Evolutionary conservation across 129 eudicot genomes (phyloP), one percentile per base, ranked within the genome.

Genomic region (Ambrosia trifida): DNA sequence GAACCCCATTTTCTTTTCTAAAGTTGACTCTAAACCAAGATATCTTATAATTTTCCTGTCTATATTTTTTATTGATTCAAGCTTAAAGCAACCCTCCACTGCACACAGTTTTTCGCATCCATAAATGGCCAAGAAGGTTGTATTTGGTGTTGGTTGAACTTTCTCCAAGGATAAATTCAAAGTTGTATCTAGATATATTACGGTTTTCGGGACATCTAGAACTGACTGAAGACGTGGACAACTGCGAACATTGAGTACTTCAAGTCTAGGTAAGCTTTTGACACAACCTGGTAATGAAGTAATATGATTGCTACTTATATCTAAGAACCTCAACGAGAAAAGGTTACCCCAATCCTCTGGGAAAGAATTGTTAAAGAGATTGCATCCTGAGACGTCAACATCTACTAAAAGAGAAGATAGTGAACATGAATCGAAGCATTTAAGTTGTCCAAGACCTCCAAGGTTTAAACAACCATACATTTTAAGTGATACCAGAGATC

Each of bases 401-500:
- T 17, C 5, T 7, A 51, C 63, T 8, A 69, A 18, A 32, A 35
- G 5, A 69, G 49, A 51, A 11, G 50, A 59, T 0, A 12, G 1
- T 70, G 64, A 70, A 53, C 3, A 32, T 35, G 64, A 35, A 19
- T 12, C 41, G 24, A 19, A 36, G 20, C 20, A 36, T 38, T 12
- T 14, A 35, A 70, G 7, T 32, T 5, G 14, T 38, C 64, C 52
- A 70, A 38, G 13, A 53, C 43, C 40, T 53, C 52, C 52, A 35
- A 70, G 36, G 24, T 19, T 70, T 53, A n/a, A 17, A 64, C 74
- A 70, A 51, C 52, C 52, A 5, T 61, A 5, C 40, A 70, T 70
- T 5, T 70, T 0, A 6, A 70, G 36, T 36, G 74, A 69, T 11
- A 17, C 64, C 0, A 69, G 38, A 38, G 74, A 69, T 36, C 7